Evolutionary conservation across 192 early-diverging fungal genomes (phyloP), one percentile per base, ranked within the genome.

Genomic region (Spizellomyces punctatus): DNA sequence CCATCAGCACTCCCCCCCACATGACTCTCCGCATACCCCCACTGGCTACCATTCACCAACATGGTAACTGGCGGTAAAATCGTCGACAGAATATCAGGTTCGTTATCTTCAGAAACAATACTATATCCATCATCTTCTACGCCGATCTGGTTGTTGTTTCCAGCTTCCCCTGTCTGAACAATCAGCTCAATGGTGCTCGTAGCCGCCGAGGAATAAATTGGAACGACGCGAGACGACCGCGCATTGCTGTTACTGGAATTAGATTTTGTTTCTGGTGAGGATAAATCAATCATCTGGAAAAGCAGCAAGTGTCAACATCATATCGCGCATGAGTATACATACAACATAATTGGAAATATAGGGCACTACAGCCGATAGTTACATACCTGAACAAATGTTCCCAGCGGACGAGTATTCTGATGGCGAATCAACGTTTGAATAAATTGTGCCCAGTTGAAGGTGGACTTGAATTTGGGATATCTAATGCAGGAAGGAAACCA

Each of bases 371-470:
- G 12, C 17, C 17, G 50, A 54, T 12, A 54, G 12, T 12, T 19
- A 12, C 50, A 54, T n/a, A 73, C 70, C 57, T 73, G 67, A 14
- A 73, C 72, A 17, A 42, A 73, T 19, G 19, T 16, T 21, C 72
- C 72, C 68, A 73, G 73, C n/a, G 27, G 27, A 16, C 68, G 64
- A 5, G 22, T 72, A 42, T 73, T 73, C 6, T 74, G 16, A 5
- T 50, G 21, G 10, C 72, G 72, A 12, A 55, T 73, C 8, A 74
- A 17, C 9, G 66, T 59, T 45, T 74, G 73, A 41, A 57, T 49
- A 44, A 74, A 74, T 22, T 72, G 68, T 10, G 73, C 73, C 71
- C 70, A 74, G 16, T n/a, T n/a, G 46, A 74, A 74, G 14, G 73
- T 74, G 66, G n/a, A 19, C 16, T 44, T 16, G 10, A 74, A 73